Evolutionary conservation across 108 stramenopile species (phyloP).

Genomic region (Schizochytrium sp.): DNA sequence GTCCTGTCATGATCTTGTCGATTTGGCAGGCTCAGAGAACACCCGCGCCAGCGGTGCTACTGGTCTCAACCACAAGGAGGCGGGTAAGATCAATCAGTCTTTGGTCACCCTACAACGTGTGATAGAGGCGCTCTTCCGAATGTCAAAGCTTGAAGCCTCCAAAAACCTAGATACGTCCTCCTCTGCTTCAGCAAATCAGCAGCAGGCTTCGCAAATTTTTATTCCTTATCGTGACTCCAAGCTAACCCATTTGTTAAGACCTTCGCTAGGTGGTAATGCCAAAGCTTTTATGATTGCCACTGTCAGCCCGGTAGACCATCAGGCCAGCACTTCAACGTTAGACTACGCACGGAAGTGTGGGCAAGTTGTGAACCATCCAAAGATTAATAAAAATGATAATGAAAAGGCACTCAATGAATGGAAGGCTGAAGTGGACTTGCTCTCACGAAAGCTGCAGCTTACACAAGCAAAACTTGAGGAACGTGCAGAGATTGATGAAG

Average conservation of each 20-base stretch:
- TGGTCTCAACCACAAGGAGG: slow-evolving; percentile 65
- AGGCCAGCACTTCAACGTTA: background rate
- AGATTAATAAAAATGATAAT: background rate
- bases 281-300: slow-evolving; percentile 43
- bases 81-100: slow-evolving; percentile 63
- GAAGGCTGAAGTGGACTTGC: slow-evolving; percentile 12
- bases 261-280: slow-evolving; percentile 92
- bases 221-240: slow-evolving; percentile 88
- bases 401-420: background rate
- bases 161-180: slow-evolving; percentile 85
- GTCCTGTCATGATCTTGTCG: slow-evolving; percentile 61
- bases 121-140: slow-evolving; percentile 57
- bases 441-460: slow-evolving; percentile 20
- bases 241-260: slow-evolving; percentile 95
- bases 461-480: slow-evolving; percentile 10
- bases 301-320: background rate
- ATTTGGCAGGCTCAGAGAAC: slow-evolving; percentile 69
- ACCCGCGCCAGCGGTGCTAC: slow-evolving; percentile 64
- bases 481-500: background rate
- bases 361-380: background rate
- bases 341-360: slow-evolving; percentile 17
- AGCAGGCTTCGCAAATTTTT: slow-evolving; percentile 64
- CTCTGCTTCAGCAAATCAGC: slow-evolving; percentile 77
- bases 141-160: slow-evolving; percentile 24
- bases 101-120: slow-evolving; percentile 65